Evolutionary conservation across 306 rosid genomes (phyloP), one percentile per base, ranked within the genome.

Genomic region (Fragaria ananassa): DNA sequence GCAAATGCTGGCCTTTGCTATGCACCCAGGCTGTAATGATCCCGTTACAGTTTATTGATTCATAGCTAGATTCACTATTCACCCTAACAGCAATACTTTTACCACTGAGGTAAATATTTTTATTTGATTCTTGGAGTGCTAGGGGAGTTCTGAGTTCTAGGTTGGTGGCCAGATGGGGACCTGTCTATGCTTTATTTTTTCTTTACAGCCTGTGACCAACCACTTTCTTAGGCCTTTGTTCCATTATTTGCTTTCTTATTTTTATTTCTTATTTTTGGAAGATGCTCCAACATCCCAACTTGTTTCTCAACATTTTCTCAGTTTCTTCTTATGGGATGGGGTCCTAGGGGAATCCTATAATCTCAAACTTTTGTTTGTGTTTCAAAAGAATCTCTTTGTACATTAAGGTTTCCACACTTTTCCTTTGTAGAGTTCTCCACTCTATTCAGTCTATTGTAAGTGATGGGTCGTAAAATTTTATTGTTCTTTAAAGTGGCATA

Each of bases 151-250:
- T 66, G 47, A 60, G 41, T 68, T 65, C 46, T 57, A 68, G 63
- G 62, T 66, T 13, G 42, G 74, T 35, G 72, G 53, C 29, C 7
- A 29, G 27, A 54, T 76, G 85, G 87, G 88, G 83, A 85, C 84
- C 81, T 70, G 14, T 7, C 46, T 44, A 13, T 25, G 21, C 17
- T 27, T 23, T 65, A 25, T 73, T 21, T 72, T 2, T 11, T 68
- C 89, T 83, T 85, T 85, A 78, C 89, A 87, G 83, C 74, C 81
- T 81, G 89, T 80, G 66, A 18, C 70, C 50, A 17, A 53, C 45
- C 51, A 58, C 42, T 18, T 72, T 2, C 66, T 34, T 2, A 18
- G 46, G 56, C 47, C 11, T 67, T 71, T 72, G 71, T 54, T 69
- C 19, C 25, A 13, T 61, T 18, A 8, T 37, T 5, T 62, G 21